Base-by-base conservation (phyloP, 148 eudicot species). In the Vaccinium macrocarpon region DNA sequence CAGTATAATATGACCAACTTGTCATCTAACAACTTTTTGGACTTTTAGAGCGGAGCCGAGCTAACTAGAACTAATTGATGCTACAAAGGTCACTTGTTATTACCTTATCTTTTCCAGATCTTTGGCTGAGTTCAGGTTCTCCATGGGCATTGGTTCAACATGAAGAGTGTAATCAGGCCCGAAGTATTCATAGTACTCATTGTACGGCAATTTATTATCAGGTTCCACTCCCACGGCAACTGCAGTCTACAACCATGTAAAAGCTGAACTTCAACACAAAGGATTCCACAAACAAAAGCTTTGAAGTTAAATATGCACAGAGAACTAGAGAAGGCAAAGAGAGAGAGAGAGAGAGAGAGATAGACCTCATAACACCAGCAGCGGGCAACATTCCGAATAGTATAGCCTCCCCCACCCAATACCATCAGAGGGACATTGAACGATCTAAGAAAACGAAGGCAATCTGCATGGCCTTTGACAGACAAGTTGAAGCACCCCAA, bases 341-440 rank as follows among this genome's bases (percentile, higher is more conserved):
- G n/a, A n/a, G n/a, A n/a, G n/a, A n/a, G n/a, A n/a, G n/a, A n/a
- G 72, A 81, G 73, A 57, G 56, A 78, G 86, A 83, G 75, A 83
- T 49, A 84, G 76, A 96, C 98, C 98, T 96, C 98, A 88, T 96
- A 96, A 88, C 98, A 94, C 98, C 98, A 96, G 87, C 98, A 96
- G n/a, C 98, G 95, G 51, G 98, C 98, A 72, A 96, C 98, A 87
- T 96, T 96, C 18, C 98, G 84, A 27, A 96, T 94, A 4, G 98
- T 96, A 86, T 94, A 96, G 51, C 98, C 98, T 81, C 98, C 98
- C 48, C 98, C 98, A 79, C 98, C 98, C 82, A 96, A 88, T 51
- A 96, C 98, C 98, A 96, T 94, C 32, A 96, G 81, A 81, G 98
- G 98, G 29, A 96, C 98, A 84, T 96, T 94, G 84, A 91, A 96